phyloP scores from a whole-genome alignment of 495 filamentous ascomycete species.

The Penicillium bialowiezense region DNA sequence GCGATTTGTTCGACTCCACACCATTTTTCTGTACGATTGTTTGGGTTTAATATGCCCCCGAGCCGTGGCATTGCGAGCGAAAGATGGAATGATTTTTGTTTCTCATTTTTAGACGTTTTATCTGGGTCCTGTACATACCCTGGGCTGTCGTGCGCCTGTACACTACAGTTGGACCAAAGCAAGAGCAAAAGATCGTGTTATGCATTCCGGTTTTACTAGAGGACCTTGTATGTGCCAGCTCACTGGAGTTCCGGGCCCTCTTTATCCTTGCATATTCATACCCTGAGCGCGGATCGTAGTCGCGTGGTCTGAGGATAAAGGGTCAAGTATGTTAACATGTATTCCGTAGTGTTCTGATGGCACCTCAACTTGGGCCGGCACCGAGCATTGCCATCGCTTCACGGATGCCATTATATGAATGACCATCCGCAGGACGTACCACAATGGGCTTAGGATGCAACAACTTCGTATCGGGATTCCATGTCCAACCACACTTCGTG shows the following conservation, averaged over 20 bases:
- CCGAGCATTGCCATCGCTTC: slow-evolving; percentile 36
- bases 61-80: slow-evolving; percentile 49
- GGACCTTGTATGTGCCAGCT: slow-evolving; percentile 1
- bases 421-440: slow-evolving; percentile 23
- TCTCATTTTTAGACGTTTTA: slow-evolving; percentile 44
- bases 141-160: slow-evolving; percentile 46
- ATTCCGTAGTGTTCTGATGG: neutral
- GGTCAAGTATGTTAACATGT: neutral
- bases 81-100: slow-evolving; percentile 43
- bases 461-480: slow-evolving; percentile 38
- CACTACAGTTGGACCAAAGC: slow-evolving; percentile 45
- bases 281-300: neutral
- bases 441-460: slow-evolving; percentile 37
- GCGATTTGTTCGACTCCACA: slow-evolving; percentile 32
- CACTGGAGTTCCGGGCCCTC: slow-evolving; percentile 3
- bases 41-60: slow-evolving; percentile 44
- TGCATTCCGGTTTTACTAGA: slow-evolving; percentile 31
- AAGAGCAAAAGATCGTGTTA: slow-evolving; percentile 47
- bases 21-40: slow-evolving; percentile 51
- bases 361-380: slow-evolving; percentile 20
- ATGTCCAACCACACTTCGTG: slow-evolving; percentile 45
- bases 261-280: slow-evolving; percentile 3
- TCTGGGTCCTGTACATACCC: slow-evolving; percentile 50
- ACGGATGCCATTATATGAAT: slow-evolving; percentile 25
- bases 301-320: neutral